Percentiles rank a stretch among this genome's conserved stretches.
These are phyloP conservation scores for Plasmodium inui DNA, from an alignment of 169 alveolate species.

Conservation along the genomic window DNA sequence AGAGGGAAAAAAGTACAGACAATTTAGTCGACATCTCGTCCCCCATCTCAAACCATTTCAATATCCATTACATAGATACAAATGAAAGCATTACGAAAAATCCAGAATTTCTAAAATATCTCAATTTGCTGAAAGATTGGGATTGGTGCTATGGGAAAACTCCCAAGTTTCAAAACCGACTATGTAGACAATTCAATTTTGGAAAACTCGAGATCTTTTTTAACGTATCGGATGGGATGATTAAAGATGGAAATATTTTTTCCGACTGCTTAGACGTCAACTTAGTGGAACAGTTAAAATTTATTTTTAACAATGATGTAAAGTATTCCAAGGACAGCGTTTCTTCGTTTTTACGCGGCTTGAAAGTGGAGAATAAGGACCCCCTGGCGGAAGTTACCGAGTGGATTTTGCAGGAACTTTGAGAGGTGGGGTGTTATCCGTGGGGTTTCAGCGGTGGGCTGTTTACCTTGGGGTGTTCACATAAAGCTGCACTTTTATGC, in stretches of 20 bases:
- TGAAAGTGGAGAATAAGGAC: slow-evolving; percentile 56
- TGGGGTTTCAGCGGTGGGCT: too few species aligned
- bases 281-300: slow-evolving; percentile 76
- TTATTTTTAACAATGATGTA: slow-evolving; percentile 61
- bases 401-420: slow-evolving; percentile 61
- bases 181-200: slow-evolving; percentile 47
- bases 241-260: slow-evolving; percentile 76
- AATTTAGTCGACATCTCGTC: slow-evolving; percentile 10
- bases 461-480: too few species aligned
- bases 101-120: slow-evolving; percentile 61
- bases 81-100: slow-evolving; percentile 64
- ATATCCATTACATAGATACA: slow-evolving; percentile 50
- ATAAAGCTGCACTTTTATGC: too few species aligned
- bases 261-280: slow-evolving; percentile 84
- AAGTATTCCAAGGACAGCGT: slow-evolving; percentile 52
- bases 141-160: slow-evolving; percentile 90
- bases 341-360: neutral
- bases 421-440: neutral
- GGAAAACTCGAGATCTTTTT: slow-evolving; percentile 51
- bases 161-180: slow-evolving; percentile 78
- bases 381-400: slow-evolving; percentile 15
- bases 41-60: neutral
- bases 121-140: slow-evolving; percentile 80
- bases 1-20: neutral
- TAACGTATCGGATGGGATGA: slow-evolving; percentile 40